Percentiles rank a stretch among this genome's conserved stretches.
Evolutionary conservation across 495 filamentous ascomycete genomes (phyloP).

Genomic region (Talaromyces proteolyticus): DNA sequence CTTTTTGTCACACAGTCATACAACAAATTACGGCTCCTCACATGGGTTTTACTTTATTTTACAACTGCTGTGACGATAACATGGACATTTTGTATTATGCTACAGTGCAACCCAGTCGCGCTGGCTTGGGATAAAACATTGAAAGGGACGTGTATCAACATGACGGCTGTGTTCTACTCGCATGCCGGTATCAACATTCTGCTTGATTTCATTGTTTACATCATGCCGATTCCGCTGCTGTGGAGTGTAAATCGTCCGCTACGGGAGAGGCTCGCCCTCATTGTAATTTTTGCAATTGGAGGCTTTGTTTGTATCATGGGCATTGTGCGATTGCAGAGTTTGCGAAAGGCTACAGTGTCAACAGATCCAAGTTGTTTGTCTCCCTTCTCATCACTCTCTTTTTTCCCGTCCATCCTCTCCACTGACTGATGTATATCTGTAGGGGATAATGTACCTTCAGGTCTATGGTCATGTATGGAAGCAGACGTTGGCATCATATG

Average conservation of each 20-base stretch:
- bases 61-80: neutral
- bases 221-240: neutral
- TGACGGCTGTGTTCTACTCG: neutral
- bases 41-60: neutral
- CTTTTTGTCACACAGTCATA: conserved; percentile 21
- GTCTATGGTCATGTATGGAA: conserved; percentile 1
- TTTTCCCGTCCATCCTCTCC: neutral
- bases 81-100: neutral
- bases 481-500: conserved; percentile 2
- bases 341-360: neutral
- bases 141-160: neutral
- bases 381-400: neutral
- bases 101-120: neutral
- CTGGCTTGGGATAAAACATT: neutral
- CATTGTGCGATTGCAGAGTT: neutral
- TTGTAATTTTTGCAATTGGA: neutral
- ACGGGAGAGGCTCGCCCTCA: neutral
- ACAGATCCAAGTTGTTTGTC: neutral
- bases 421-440: neutral
- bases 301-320: conserved; percentile 2
- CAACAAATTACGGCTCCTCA: conserved; percentile 8
- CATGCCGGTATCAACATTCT: neutral
- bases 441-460: neutral
- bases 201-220: neutral
- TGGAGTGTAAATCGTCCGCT: neutral